Evolutionary conservation across 257 asterid species (phyloP), one percentile per base, ranked within the genome.

Genomic region (Orobanche coerulescens): DNA sequence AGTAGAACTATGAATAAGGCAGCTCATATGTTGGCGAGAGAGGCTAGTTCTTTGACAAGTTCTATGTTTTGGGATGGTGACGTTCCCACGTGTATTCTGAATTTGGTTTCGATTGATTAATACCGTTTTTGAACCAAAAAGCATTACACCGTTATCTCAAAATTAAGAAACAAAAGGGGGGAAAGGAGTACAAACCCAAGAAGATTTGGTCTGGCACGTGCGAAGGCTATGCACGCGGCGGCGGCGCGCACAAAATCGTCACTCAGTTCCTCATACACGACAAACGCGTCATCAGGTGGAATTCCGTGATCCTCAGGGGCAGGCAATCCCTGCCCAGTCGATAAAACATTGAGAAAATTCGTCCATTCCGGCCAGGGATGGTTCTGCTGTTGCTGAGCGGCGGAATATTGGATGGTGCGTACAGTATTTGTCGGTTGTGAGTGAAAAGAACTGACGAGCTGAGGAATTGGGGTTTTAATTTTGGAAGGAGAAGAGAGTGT

Each of bases 311-410:
- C 75, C 61, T 53, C 71, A 2, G 65, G 42, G 7, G 56, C 64
- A 15, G 46, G 28, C 28, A 20, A 43, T 22, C 64, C 79, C 54
- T 62, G 69, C 33, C 75, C 65, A 44, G 44, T 57, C 30, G 71
- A 73, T 23, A 91, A 54, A 10, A 58, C 15, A 62, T 57, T 71
- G 47, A 88, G 71, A 33, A 88, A 79, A 44, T 67, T 68, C 14
- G 75, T 79, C 96, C 95, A 91, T 22, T 91, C 96, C 16, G 92
- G 85, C 98, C 98, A 91, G 7, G 95, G 86, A 62, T 87, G 94
- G 25, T 70, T 57, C 36, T 71, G 81, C 62, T 34, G 76, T 55
- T 26, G 60, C 71, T 73, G 68, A 49, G 39, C 44, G 47, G 66
- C 46, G 31, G 82, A 12, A 34, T 78, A 70, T 54, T 64, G 63